Evolutionary conservation across 768 basidiomycete genomes (phyloP).

Genomic region (Pluteus cervinus): DNA sequence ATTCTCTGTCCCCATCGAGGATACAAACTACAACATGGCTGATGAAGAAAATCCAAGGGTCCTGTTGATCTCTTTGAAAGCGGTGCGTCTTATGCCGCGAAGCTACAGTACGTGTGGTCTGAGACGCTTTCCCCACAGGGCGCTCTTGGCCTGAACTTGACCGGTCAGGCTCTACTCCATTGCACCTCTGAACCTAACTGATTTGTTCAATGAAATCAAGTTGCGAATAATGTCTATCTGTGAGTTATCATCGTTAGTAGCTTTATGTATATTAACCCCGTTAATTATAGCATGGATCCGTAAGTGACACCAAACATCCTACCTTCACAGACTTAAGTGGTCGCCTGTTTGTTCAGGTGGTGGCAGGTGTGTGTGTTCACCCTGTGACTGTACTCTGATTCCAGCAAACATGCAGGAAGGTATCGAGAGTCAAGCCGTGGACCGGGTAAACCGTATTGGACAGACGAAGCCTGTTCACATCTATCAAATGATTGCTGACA

Average conservation of each 20-base stretch:
- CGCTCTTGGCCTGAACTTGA: constrained; percentile 82
- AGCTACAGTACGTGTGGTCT: not conserved
- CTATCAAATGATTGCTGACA: constrained; percentile 85
- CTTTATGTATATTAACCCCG: not conserved
- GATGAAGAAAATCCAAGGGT: constrained; percentile 56
- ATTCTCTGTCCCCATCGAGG: constrained; percentile 65
- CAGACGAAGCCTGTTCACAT: constrained; percentile 81
- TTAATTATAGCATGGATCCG: constrained; percentile 67
- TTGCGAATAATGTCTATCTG: constrained; percentile 84
- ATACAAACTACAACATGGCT: constrained; percentile 18
- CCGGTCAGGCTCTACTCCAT: constrained; percentile 27
- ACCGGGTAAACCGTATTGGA: constrained; percentile 79
- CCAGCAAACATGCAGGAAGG: constrained; percentile 45
- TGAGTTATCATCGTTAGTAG: constrained; percentile 29
- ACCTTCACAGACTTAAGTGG: too few relatives aligned
- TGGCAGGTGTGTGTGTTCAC: constrained; percentile 48
- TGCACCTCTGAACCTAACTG: not conserved
- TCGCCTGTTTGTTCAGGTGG: constrained; percentile 47
- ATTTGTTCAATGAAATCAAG: constrained; percentile 18
- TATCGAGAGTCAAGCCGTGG: constrained; percentile 81
- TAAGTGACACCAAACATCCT: constrained; percentile 38
- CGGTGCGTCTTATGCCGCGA: constrained; percentile 25
- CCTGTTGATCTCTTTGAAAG: constrained; percentile 85
- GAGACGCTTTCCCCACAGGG: constrained; percentile 33
- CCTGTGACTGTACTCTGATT: not conserved